A percentile compares a stretch with the other conserved stretches of the same genome.
Evolutionary conservation across 148 eudicot species (phyloP).

Genomic region (Amaranthus hypochondriacus): DNA sequence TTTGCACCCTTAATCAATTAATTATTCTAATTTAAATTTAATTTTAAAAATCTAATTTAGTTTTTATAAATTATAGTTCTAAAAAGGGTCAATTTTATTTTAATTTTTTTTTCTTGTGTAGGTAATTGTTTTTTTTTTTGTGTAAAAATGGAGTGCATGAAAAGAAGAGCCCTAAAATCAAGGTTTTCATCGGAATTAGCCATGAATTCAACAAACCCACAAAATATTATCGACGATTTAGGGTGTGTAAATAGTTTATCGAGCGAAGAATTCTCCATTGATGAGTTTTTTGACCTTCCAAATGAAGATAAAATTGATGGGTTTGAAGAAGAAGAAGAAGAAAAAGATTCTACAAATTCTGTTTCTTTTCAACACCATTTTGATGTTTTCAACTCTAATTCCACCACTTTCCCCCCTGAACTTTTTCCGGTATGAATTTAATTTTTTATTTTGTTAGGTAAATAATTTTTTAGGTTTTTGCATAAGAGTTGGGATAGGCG

Average conservation of each 20-base stretch:
- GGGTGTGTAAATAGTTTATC: constrained; percentile 29
- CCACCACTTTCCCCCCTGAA: constrained; percentile 33
- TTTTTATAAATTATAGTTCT: not conserved
- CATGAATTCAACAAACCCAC: constrained; percentile 32
- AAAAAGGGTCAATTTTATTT: no score
- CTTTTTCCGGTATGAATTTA: constrained; percentile 59
- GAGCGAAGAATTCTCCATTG: constrained; percentile 69
- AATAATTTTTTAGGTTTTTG: no score
- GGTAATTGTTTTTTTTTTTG: no score
- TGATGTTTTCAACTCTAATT: constrained; percentile 31
- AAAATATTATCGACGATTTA: constrained; percentile 34
- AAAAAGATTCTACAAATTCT: constrained; percentile 37
- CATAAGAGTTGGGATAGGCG: no score
- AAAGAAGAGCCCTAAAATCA: constrained; percentile 66
- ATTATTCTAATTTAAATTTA: not conserved
- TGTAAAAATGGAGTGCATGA: constrained; percentile 61
- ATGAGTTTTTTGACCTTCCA: constrained; percentile 66
- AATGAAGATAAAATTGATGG: constrained; percentile 36
- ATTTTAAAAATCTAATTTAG: not conserved
- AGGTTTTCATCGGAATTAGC: constrained; percentile 52
- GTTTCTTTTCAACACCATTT: constrained; percentile 41
- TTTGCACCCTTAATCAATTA: not conserved
- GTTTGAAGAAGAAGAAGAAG: constrained; percentile 24
- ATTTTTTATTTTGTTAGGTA: no score
- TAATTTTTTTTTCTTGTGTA: no score